Evolutionary conservation across 2,329 filamentous ascomycete genomes (phyloP).

Genomic region (Trichoderma brevicompactum): DNA sequence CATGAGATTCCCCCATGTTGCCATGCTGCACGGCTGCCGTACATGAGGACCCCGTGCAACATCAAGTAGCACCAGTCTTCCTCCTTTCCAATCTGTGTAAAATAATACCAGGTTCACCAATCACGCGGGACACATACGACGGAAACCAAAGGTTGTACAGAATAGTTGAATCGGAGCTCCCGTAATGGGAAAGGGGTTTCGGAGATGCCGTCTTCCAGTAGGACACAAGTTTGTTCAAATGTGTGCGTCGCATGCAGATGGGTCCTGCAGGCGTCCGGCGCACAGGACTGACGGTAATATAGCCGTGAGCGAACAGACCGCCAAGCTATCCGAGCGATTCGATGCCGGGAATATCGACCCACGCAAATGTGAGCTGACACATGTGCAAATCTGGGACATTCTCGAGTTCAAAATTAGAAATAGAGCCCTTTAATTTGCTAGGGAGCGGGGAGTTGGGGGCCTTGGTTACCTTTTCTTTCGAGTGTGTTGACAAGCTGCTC

Average conservation of each 20-base stretch:
- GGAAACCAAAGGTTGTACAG: not conserved
- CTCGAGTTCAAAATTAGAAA: not conserved
- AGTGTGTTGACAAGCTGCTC: not conserved
- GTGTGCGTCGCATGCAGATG: not conserved
- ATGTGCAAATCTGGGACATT: not conserved
- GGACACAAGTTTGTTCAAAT: not conserved
- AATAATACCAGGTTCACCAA: not conserved
- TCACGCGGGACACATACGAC: not conserved
- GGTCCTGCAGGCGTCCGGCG: not conserved
- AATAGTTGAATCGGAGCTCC: not conserved
- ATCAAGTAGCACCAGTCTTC: not conserved
- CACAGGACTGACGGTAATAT: not conserved
- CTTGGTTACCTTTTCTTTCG: not conserved
- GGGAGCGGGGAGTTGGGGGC: not conserved
- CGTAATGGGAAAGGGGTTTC: slow-evolving; percentile 1
- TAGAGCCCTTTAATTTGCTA: not conserved
- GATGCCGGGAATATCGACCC: not conserved
- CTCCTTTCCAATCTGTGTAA: not conserved
- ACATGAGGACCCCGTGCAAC: not conserved
- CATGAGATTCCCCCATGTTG: too few species aligned
- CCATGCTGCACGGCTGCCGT: too few species aligned
- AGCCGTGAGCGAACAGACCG: slow-evolving; percentile 18
- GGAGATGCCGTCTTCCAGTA: slow-evolving; percentile 8
- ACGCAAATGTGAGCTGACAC: not conserved
- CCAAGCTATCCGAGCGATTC: slow-evolving; percentile 8